Evolutionary conservation across 768 basidiomycete genomes (phyloP), one percentile per base, ranked within the genome.

Genomic region (Cubamyces lactineus): DNA sequence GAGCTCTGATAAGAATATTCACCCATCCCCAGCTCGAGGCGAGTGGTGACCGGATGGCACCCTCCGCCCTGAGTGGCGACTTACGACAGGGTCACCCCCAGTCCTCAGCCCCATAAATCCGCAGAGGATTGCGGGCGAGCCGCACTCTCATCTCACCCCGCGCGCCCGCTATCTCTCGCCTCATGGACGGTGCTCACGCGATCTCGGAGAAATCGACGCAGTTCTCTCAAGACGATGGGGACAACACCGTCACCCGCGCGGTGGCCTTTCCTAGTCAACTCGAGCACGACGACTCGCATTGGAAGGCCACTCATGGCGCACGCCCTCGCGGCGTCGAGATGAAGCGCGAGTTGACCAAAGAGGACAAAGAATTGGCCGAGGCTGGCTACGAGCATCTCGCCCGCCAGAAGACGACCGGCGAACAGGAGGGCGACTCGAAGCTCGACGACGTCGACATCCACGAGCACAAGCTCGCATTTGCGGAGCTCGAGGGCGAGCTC

Each of bases 361-460:
- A 88, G 69, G 86, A 88, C 59, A 82, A 79, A 65, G 84, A 85
- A 51, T 81, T 89, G 50, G 84, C 86, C 15, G 84, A 82, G 2
- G 86, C 86, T n/a, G 86, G 86, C 1, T 89, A 89, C 69, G 84
- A 84, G 53, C 84, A 87, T 68, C 76, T 89, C 26, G 75, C 81
- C 30, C 76, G 78, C 61, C 75, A 80, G 55, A 81, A 82, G 56
- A 43, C 50, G 42, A 65, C 66, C 52, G 69, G 57, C 13, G 75
- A 76, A 48, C 72, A 75, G 43, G 74, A 61, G 17, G 67, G 71
- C 30, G 55, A 71, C 8, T 24, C 51, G 1, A 48, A 74, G 41
- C 65, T 75, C 21, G 73, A 80, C 47, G 73, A 82, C 40, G 80
- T 84, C 67, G 86, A 89, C 66, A 84, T 89, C 45, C 70, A 74